phyloP scores from a whole-genome alignment of 2,329 filamentous ascomycete genomes.

The Ambrosiella xylebori region DNA sequence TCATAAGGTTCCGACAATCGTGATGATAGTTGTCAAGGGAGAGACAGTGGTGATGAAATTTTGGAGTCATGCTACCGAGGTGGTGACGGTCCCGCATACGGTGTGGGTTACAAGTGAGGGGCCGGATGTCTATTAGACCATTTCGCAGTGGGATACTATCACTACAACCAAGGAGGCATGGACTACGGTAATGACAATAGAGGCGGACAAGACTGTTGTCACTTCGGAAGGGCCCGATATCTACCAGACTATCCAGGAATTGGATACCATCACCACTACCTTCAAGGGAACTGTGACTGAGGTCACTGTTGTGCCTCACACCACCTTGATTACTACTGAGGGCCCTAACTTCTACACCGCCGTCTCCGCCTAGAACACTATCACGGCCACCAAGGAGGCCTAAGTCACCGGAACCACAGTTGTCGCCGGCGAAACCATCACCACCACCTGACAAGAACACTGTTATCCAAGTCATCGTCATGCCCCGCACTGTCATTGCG shows the following conservation, averaged over 20 bases:
- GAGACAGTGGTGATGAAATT: slow-evolving; percentile 3
- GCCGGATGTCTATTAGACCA: background rate
- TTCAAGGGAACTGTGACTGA: background rate
- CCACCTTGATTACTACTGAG: background rate
- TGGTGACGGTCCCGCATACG: slow-evolving; percentile 2
- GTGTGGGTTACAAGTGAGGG: background rate
- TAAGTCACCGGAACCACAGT: background rate
- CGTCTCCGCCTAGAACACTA: background rate
- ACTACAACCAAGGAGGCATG: background rate
- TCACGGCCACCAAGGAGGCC: slow-evolving; percentile 4
- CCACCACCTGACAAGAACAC: slow-evolving; percentile 1
- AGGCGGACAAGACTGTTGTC: slow-evolving; percentile 1
- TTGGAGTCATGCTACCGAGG: background rate
- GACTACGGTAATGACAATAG: background rate
- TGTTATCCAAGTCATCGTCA: background rate
- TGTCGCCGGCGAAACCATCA: background rate
- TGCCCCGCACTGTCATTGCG: slow-evolving; percentile 5
- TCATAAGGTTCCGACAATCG: background rate
- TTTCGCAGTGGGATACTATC: background rate
- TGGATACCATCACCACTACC: slow-evolving; percentile 1
- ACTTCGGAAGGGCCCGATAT: slow-evolving; percentile 8
- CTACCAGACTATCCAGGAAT: background rate
- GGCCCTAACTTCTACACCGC: slow-evolving; percentile 1
- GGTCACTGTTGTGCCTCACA: background rate
- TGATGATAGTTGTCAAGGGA: slow-evolving; percentile 5